Conservation (phyloP, 148 eudicot genomes). For the Vaccinium darrowii region DNA sequence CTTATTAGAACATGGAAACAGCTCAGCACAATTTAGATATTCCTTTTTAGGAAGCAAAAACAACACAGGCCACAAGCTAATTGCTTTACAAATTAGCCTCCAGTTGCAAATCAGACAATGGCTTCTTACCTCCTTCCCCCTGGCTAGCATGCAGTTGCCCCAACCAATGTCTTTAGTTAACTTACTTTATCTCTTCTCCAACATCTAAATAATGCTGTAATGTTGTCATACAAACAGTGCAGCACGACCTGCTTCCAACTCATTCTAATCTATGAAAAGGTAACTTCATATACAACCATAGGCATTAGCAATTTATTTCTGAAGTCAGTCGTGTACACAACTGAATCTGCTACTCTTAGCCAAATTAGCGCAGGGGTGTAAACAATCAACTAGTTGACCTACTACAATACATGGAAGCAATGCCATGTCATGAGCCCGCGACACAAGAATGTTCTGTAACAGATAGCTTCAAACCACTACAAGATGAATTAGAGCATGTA, state of each 20-base stretch:
- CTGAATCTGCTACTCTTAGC: not conserved
- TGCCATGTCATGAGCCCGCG: not conserved
- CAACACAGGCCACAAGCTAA: not conserved
- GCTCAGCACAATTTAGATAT: not conserved
- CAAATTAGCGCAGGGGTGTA: not conserved
- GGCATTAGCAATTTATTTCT: not conserved
- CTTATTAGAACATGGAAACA: not conserved
- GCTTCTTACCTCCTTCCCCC: not conserved
- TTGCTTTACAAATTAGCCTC: not conserved
- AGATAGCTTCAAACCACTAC: not conserved
- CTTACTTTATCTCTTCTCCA: not conserved
- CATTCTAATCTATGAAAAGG: not conserved
- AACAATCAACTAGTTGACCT: not conserved
- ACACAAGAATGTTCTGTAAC: not conserved
- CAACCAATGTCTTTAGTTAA: not conserved
- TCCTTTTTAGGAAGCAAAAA: not conserved
- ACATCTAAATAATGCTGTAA: not conserved
- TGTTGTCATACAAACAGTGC: not conserved
- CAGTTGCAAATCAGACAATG: not conserved
- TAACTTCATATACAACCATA: not conserved
- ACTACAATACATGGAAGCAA: not conserved
- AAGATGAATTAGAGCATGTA: too few relatives aligned
- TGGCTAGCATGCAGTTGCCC: not conserved
- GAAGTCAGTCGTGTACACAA: too few relatives aligned
- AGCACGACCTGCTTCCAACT: not conserved